A percentile compares a stretch with the other conserved stretches of the same genome.
Evolutionary conservation across 805 yeast species (phyloP).

Genomic region (Zygosaccharomyces gambellarensis): DNA sequence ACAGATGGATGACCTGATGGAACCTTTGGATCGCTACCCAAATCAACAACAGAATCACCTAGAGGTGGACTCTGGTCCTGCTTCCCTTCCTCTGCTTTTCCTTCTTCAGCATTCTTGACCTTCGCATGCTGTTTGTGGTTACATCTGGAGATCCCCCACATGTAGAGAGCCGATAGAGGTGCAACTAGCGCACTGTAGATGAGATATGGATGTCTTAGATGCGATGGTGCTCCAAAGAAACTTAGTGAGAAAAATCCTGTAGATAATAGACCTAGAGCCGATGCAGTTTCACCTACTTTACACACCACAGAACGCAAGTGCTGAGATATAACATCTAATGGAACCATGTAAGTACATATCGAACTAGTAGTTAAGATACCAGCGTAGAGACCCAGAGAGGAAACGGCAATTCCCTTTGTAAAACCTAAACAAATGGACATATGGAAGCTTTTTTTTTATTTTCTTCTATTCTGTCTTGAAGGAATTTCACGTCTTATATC

Average conservation of each 20-base stretch:
- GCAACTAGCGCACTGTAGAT: slow-evolving; percentile 46
- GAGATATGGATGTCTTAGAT: slow-evolving; percentile 68
- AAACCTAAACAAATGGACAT: slow-evolving; percentile 25
- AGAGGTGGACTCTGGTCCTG: slow-evolving; percentile 9
- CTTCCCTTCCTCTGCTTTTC: not conserved
- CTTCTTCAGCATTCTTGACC: not conserved
- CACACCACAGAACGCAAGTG: slow-evolving; percentile 19
- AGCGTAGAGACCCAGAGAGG: slow-evolving; percentile 62
- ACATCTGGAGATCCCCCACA: slow-evolving; percentile 17
- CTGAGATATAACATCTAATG: slow-evolving; percentile 16
- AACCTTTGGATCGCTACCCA: slow-evolving; percentile 17
- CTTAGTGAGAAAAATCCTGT: slow-evolving; percentile 50
- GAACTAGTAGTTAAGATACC: slow-evolving; percentile 40
- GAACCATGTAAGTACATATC: slow-evolving; percentile 31
- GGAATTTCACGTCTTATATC: not conserved
- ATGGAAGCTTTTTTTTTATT: not conserved
- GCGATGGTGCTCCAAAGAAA: slow-evolving; percentile 48
- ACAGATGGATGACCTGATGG: slow-evolving; percentile 15
- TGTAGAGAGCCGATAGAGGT: slow-evolving; percentile 20
- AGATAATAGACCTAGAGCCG: slow-evolving; percentile 44
- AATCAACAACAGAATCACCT: slow-evolving; percentile 28
- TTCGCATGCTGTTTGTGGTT: slow-evolving; percentile 10
- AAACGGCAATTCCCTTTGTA: slow-evolving; percentile 60
- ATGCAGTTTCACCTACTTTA: slow-evolving; percentile 21
- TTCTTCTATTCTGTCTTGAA: not conserved